Evolutionary conservation across 345 rosid species (phyloP).

Genomic region (Dimocarpus longan): DNA sequence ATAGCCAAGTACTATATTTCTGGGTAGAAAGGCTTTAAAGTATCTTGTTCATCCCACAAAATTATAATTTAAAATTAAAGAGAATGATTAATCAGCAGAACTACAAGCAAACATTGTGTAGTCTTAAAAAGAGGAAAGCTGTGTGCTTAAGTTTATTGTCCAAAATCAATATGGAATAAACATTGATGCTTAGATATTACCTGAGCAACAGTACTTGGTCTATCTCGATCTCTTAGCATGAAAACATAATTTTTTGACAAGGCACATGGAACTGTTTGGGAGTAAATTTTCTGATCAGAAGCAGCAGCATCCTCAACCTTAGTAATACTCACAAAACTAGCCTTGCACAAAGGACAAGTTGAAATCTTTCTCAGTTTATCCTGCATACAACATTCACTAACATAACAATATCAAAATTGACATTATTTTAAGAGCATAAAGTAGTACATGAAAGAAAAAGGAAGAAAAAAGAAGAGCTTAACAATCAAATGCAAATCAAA

Average conservation of each 20-base stretch:
- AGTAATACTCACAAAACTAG: constrained; percentile 62
- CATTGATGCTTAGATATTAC: constrained; percentile 33
- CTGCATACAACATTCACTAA: constrained; percentile 35
- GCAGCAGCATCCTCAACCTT: constrained; percentile 73
- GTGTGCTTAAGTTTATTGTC: not conserved
- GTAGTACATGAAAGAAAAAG: not conserved
- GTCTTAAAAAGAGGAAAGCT: not conserved
- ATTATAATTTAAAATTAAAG: not conserved
- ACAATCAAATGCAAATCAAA: not conserved
- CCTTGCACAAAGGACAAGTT: constrained; percentile 91
- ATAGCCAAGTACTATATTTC: not conserved
- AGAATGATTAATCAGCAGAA: not conserved
- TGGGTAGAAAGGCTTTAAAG: not conserved
- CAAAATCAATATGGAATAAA: not conserved
- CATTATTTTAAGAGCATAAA: constrained; percentile 1
- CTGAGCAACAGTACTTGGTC: constrained; percentile 42
- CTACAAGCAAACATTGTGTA: not conserved
- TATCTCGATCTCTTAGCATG: constrained; percentile 47
- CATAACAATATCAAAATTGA: not conserved
- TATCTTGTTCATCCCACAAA: not conserved
- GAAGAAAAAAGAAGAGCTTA: not conserved
- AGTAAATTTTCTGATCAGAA: constrained; percentile 89
- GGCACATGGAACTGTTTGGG: constrained; percentile 75
- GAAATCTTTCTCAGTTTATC: constrained; percentile 57
- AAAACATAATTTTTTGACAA: constrained; percentile 43